Percentiles rank a stretch among this genome's conserved stretches.
Conservation (phyloP, 257 asterid species). For the Thymus quinquecostatus region DNA sequence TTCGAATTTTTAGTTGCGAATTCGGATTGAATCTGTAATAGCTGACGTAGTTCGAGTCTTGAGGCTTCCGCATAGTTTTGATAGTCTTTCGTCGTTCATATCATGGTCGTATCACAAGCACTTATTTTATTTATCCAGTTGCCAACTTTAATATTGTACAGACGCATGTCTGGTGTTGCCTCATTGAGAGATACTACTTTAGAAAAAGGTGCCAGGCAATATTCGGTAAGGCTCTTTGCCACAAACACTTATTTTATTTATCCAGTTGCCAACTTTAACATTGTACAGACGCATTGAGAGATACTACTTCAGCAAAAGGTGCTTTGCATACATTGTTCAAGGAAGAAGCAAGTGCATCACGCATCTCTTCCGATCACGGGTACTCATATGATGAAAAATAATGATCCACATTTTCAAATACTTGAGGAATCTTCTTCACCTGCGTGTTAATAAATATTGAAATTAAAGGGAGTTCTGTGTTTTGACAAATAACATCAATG, state of each 20-base stretch:
- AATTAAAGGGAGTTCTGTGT: not conserved
- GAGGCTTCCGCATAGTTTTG: too few species aligned
- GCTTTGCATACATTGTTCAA: constrained; percentile 43
- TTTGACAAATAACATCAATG: not conserved
- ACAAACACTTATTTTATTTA: constrained; percentile 34
- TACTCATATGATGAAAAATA: constrained; percentile 46
- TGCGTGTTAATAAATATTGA: constrained; percentile 17
- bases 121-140: too few species aligned
- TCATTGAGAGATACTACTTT: too few species aligned
- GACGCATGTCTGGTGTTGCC: too few species aligned
- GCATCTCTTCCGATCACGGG: constrained; percentile 63
- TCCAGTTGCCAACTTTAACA: constrained; percentile 44
- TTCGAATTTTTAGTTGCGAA: too few species aligned
- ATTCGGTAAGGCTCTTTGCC: constrained; percentile 43
- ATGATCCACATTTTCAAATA: constrained; percentile 40
- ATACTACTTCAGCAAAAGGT: constrained; percentile 53
- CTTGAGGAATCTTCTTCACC: constrained; percentile 55
- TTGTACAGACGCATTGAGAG: constrained; percentile 15
- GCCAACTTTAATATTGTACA: too few species aligned
- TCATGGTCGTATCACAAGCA: too few species aligned
- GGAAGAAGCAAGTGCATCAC: constrained; percentile 50
- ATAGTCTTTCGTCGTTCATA: too few species aligned
- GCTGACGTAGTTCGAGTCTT: too few species aligned
- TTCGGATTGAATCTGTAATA: too few species aligned
- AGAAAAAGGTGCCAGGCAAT: too few species aligned